Conservation (phyloP, 2,329 filamentous ascomycete genomes). For the Diaporthe capsici region DNA sequence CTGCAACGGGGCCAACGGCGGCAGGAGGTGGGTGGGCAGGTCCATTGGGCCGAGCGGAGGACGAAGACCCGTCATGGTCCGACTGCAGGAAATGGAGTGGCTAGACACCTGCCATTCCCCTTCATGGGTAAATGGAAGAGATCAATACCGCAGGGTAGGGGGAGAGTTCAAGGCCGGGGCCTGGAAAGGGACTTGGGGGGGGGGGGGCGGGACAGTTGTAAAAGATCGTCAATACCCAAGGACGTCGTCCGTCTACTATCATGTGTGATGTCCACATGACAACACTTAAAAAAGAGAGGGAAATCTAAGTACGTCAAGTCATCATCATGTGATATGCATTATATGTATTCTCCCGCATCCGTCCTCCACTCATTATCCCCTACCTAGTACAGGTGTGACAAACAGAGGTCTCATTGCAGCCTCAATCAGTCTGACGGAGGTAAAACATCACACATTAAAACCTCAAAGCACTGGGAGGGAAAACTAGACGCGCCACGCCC, state of each 20-base stretch:
- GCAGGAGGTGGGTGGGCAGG: background rate
- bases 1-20: background rate
- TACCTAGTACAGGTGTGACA: background rate
- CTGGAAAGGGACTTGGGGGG: background rate
- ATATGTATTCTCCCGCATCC: background rate
- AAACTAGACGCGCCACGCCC: background rate
- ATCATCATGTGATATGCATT: constrained; percentile 2
- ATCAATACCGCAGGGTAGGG: background rate
- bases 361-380: background rate
- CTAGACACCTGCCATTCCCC: background rate
- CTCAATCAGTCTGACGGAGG: background rate
- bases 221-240: background rate
- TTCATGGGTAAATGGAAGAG: background rate
- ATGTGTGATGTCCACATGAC: background rate
- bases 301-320: background rate
- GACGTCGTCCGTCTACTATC: background rate
- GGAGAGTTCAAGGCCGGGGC: background rate
- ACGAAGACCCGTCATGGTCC: background rate
- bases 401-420: background rate
- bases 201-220: background rate
- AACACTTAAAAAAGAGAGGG: background rate
- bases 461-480: background rate
- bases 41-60: background rate
- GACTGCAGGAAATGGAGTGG: background rate
- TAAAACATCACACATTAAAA: background rate